Percentiles rank a stretch among this genome's conserved stretches.
phyloP scores from a whole-genome alignment of 805 yeast genomes.

The Schizosaccharomyces pombe region DNA sequence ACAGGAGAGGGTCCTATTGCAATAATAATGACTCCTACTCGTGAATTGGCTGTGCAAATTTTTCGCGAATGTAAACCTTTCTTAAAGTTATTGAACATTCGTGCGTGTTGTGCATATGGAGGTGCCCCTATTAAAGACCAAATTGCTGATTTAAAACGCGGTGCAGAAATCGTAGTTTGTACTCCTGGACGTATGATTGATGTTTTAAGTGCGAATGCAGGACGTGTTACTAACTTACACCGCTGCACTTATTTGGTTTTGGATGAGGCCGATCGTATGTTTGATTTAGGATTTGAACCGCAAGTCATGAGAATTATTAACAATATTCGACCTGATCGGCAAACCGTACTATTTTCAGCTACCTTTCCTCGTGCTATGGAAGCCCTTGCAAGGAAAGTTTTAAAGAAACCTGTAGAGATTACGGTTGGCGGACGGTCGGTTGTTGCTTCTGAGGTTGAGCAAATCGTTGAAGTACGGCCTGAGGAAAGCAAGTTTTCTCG shows the following conservation, averaged over 20 bases:
- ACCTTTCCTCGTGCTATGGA: constrained; percentile 71
- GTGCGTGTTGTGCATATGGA: constrained; percentile 68
- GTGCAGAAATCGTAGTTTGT: constrained; percentile 63
- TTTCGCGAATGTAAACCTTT: constrained; percentile 41
- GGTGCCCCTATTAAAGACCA: constrained; percentile 68
- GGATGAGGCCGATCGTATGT: constrained; percentile 92
- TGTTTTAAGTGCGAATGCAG: constrained; percentile 57
- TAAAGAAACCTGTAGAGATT: constrained; percentile 47
- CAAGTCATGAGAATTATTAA: constrained; percentile 64
- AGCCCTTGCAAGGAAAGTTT: constrained; percentile 39
- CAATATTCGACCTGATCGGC: constrained; percentile 63
- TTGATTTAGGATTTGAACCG: constrained; percentile 93
- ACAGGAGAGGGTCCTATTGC: constrained; percentile 50
- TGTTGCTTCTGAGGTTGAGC: constrained; percentile 62
- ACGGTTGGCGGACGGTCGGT: constrained; percentile 58
- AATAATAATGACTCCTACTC: constrained; percentile 64
- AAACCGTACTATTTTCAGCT: constrained; percentile 79
- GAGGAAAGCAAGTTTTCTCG: constrained; percentile 33
- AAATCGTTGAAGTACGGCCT: constrained; percentile 37
- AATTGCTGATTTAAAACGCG: constrained; percentile 54
- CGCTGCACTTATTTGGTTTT: constrained; percentile 63
- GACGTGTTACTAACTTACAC: constrained; percentile 43
- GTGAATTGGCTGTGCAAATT: constrained; percentile 78
- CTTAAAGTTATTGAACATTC: constrained; percentile 24
- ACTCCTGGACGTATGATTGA: constrained; percentile 93